Percentiles rank a stretch among this genome's conserved stretches.
These are phyloP conservation scores for Steccherinum ochraceum DNA, from an alignment of 768 basidiomycete genomes.

Conservation along the genomic window DNA sequence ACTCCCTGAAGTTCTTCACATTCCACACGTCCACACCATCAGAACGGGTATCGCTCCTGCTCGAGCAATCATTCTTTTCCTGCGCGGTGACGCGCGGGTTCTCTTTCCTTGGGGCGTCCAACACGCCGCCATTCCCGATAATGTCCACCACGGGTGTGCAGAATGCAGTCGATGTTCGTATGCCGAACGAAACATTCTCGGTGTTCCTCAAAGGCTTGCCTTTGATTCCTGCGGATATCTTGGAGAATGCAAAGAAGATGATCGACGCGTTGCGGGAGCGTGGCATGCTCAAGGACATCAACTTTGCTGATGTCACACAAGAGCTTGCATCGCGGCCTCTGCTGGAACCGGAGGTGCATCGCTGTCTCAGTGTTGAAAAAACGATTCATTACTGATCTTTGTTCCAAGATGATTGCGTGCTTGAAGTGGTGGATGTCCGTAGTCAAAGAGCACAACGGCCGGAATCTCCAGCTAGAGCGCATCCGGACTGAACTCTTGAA, in stretches of 20 bases:
- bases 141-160: conserved; percentile 72
- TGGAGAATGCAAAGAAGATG: conserved; percentile 51
- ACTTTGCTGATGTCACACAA: conserved; percentile 75
- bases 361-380: background rate
- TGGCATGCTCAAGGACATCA: conserved; percentile 65
- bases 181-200: conserved; percentile 64
- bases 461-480: conserved; percentile 30
- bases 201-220: conserved; percentile 77
- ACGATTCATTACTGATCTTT: background rate
- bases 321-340: conserved; percentile 73
- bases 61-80: conserved; percentile 76
- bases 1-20: conserved; percentile 85
- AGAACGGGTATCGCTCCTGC: conserved; percentile 58
- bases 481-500: conserved; percentile 60
- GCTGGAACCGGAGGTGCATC: conserved; percentile 36
- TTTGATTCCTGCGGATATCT: conserved; percentile 57
- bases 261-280: conserved; percentile 54
- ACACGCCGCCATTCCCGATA: conserved; percentile 47
- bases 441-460: conserved; percentile 28
- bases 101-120: conserved; percentile 6
- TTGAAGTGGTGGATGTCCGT: conserved; percentile 78
- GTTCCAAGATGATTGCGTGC: conserved; percentile 61
- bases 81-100: conserved; percentile 34
- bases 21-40: conserved; percentile 88
- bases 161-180: conserved; percentile 58